These are phyloP conservation scores for Monilinia laxa DNA, from an alignment of 2,329 filamentous ascomycete genomes.

Conservation along the genomic window DNA sequence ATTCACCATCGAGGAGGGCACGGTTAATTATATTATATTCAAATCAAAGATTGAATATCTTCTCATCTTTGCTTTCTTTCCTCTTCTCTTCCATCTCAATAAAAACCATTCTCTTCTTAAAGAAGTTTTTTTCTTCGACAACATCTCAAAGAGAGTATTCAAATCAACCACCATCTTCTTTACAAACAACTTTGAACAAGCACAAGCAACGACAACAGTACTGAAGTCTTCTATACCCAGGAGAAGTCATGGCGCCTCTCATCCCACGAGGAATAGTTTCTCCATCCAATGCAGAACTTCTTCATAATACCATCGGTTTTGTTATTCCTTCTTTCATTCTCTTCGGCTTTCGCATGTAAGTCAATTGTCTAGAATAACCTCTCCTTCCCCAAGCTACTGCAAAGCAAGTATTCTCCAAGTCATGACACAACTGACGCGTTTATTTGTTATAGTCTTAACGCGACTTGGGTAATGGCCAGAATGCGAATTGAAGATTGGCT, in stretches of 20 bases:
- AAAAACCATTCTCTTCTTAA: too few relatives aligned
- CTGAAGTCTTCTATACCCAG: neutral
- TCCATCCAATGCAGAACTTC: conserved; percentile 29
- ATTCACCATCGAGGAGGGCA: conserved; percentile 4
- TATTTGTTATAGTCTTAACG: conserved; percentile 26
- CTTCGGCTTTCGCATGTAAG: conserved; percentile 31
- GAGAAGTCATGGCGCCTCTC: neutral
- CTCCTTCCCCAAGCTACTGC: neutral
- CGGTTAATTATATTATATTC: neutral
- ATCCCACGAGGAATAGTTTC: conserved; percentile 25
- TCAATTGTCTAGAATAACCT: neutral
- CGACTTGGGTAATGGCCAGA: conserved; percentile 26
- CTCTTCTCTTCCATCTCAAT: neutral
- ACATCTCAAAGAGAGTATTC: too few relatives aligned
- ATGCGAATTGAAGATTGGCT: conserved; percentile 42
- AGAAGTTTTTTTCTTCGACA: too few relatives aligned
- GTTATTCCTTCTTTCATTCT: conserved; percentile 27
- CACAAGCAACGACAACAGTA: neutral
- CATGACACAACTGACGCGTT: neutral
- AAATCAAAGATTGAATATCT: neutral
- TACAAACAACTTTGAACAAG: too few relatives aligned
- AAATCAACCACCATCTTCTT: neutral
- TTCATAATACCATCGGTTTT: conserved; percentile 33
- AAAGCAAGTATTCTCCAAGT: too few relatives aligned
- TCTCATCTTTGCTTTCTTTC: neutral